phyloP scores from a whole-genome alignment of 2,329 filamentous ascomycete species.

The Aspergillus puulaauensis region DNA sequence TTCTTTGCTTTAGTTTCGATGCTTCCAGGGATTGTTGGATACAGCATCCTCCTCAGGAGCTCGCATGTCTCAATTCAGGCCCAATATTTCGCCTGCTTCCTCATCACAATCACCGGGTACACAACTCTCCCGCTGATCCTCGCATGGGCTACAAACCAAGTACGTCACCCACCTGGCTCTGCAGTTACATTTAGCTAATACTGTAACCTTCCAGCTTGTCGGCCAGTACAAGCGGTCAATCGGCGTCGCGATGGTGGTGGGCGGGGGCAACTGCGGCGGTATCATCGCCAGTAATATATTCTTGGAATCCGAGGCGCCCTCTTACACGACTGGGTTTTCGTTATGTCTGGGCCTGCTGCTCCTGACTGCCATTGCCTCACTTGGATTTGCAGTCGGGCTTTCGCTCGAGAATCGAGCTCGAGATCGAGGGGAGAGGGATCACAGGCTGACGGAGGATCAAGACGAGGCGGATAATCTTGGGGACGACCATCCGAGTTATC shows the following conservation, averaged over 20 bases:
- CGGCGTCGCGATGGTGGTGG: slow-evolving; percentile 52
- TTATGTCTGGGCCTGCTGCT: slow-evolving; percentile 33
- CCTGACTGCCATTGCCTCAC: slow-evolving; percentile 33
- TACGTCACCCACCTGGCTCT: background rate
- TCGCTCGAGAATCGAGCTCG: slow-evolving; percentile 39
- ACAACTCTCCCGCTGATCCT: slow-evolving; percentile 56
- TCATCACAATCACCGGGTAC: slow-evolving; percentile 55
- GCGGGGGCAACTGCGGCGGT: slow-evolving; percentile 35
- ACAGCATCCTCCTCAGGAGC: slow-evolving; percentile 55
- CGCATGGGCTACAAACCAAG: slow-evolving; percentile 43
- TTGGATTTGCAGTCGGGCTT: slow-evolving; percentile 31
- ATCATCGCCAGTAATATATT: slow-evolving; percentile 38
- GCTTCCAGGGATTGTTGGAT: slow-evolving; percentile 53
- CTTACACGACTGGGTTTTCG: slow-evolving; percentile 27
- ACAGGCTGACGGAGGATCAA: slow-evolving; percentile 32
- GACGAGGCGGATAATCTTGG: slow-evolving; percentile 41
- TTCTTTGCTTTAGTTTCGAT: slow-evolving; percentile 55
- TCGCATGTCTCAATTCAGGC: slow-evolving; percentile 47
- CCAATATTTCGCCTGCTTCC: slow-evolving; percentile 57
- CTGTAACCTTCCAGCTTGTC: background rate
- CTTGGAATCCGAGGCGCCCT: slow-evolving; percentile 28
- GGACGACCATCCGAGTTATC: slow-evolving; percentile 40
- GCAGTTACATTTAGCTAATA: background rate
- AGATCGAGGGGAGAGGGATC: slow-evolving; percentile 34
- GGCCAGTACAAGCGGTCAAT: slow-evolving; percentile 59